A percentile compares a stretch with the other conserved stretches of the same genome.
phyloP scores from a whole-genome alignment of 805 yeast genomes.

The Yamadazyma kitorensis region DNA sequence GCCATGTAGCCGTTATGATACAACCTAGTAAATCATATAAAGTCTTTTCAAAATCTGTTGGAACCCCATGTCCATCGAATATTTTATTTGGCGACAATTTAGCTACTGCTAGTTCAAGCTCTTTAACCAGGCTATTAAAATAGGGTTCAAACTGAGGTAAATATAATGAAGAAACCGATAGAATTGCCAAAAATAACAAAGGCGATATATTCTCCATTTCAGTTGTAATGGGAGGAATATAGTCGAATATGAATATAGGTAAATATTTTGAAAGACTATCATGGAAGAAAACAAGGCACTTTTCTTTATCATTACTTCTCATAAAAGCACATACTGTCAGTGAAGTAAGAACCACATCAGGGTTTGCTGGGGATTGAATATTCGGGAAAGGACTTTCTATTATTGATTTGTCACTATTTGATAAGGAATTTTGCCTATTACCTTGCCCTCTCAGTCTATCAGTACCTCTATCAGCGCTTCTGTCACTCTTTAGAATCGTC shows the following conservation, averaged over 20 bases:
- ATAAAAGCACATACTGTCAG: neutral
- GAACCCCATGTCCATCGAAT: conserved; percentile 1
- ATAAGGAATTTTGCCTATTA: too few species aligned
- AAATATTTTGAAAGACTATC: conserved; percentile 1
- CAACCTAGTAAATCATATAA: conserved; percentile 2
- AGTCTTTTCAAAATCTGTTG: neutral
- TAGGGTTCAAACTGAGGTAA: neutral
- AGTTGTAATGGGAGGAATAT: neutral
- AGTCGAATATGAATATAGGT: conserved; percentile 3
- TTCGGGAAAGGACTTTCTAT: neutral
- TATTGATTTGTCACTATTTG: too few species aligned
- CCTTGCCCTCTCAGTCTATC: too few species aligned
- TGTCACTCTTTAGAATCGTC: neutral
- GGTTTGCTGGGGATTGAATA: neutral
- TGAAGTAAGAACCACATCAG: neutral
- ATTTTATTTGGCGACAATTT: neutral
- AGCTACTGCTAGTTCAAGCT: neutral
- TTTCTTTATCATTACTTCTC: neutral
- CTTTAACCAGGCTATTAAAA: neutral
- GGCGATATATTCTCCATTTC: neutral
- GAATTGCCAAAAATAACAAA: conserved; percentile 1
- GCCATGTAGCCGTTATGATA: conserved; percentile 3
- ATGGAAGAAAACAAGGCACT: conserved; percentile 1
- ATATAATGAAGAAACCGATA: conserved; percentile 1
- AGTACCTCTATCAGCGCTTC: too few species aligned